These are phyloP conservation scores for Xerocomus spinulosus DNA, from an alignment of 768 basidiomycete species.

Conservation along the genomic window DNA sequence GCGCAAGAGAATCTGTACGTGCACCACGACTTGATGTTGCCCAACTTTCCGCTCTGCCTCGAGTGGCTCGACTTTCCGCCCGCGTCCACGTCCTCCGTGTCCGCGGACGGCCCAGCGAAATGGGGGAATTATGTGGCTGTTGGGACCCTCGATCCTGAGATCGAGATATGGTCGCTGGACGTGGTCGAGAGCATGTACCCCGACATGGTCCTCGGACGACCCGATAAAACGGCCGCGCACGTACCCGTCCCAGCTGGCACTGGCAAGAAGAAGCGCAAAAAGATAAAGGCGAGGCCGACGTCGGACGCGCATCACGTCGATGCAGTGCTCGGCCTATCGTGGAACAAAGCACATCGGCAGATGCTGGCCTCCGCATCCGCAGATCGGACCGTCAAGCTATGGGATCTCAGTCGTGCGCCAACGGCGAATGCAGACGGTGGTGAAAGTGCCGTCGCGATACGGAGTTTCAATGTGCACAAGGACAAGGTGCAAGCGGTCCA, in stretches of 20 bases:
- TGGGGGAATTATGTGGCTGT: constrained; percentile 93
- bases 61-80: constrained; percentile 99
- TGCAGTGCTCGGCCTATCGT: constrained; percentile 87
- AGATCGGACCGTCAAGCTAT: constrained; percentile 93
- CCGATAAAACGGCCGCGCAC: constrained; percentile 77
- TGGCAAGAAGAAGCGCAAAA: constrained; percentile 95
- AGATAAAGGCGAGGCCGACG: constrained; percentile 59
- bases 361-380: constrained; percentile 89
- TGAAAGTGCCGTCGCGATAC: constrained; percentile 54
- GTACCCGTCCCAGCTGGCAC: constrained; percentile 78
- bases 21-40: constrained; percentile 97
- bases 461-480: constrained; percentile 81
- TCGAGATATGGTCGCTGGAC: constrained; percentile 98
- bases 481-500: constrained; percentile 96
- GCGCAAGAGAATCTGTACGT: constrained; percentile 87
- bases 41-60: constrained; percentile 95
- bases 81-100: constrained; percentile 40
- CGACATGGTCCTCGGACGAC: constrained; percentile 83
- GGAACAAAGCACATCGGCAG: constrained; percentile 89
- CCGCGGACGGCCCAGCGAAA: constrained; percentile 29
- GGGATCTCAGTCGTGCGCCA: constrained; percentile 82
- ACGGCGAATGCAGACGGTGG: constrained; percentile 43
- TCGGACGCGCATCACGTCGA: constrained; percentile 83
- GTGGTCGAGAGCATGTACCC: constrained; percentile 93
- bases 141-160: constrained; percentile 94